Conservation (phyloP, 225 moss, liverwort and hornwort genomes). For the Thuidium tamariscinum region DNA sequence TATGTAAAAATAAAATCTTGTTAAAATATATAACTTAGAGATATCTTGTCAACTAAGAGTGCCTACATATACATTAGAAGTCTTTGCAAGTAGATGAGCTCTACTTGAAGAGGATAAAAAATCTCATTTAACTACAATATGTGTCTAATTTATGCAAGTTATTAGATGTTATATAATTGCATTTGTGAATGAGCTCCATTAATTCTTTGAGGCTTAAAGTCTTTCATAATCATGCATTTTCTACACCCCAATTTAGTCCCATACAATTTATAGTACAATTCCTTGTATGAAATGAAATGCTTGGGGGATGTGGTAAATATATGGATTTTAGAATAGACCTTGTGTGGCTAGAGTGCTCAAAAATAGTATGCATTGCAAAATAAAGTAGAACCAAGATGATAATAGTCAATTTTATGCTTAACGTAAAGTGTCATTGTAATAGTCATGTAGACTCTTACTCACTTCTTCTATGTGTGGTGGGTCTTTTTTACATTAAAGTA, state of each 20-base stretch:
- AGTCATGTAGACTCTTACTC: neutral
- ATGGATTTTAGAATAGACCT: neutral
- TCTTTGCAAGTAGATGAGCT: neutral
- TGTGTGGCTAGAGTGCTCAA: neutral
- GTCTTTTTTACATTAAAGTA: neutral
- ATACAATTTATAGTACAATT: neutral
- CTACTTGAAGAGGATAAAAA: neutral
- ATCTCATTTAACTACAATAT: too few species aligned
- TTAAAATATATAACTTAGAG: too few species aligned
- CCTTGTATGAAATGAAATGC: neutral
- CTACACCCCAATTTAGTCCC: neutral
- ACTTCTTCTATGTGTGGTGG: neutral
- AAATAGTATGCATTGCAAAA: neutral
- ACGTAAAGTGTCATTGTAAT: neutral
- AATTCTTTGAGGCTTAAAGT: neutral
- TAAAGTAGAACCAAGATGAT: neutral
- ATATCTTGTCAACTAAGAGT: too few species aligned
- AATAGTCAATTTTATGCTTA: neutral
- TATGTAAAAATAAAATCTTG: too few species aligned
- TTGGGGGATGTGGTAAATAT: neutral
- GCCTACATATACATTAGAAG: too few species aligned
- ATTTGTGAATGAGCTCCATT: neutral
- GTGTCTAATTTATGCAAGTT: too few species aligned
- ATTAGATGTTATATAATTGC: neutral
- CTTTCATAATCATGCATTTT: neutral